phyloP scores from a whole-genome alignment of 495 filamentous ascomycete species.

The Lepidopterella palustris region DNA sequence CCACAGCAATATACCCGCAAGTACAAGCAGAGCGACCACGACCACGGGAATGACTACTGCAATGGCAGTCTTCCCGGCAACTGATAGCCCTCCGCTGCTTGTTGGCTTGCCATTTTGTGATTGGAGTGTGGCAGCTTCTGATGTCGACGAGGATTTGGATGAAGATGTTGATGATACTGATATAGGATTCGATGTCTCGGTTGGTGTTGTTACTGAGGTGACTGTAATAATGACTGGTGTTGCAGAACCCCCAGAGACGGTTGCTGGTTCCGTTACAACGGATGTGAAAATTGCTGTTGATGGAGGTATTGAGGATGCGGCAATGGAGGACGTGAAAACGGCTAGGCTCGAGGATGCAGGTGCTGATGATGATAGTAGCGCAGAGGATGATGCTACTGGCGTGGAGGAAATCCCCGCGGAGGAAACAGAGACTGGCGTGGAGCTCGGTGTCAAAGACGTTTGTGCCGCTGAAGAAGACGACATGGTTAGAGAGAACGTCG shows the following conservation, averaged over 20 bases:
- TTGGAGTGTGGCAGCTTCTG: constrained; percentile 1
- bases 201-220: constrained; percentile 10
- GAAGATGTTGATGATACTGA: not conserved
- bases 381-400: constrained; percentile 7
- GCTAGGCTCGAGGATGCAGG: constrained; percentile 8
- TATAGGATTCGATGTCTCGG: not conserved
- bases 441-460: constrained; percentile 2
- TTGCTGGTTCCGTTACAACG: constrained; percentile 24
- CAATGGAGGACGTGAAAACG: constrained; percentile 22
- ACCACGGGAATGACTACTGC: constrained; percentile 92
- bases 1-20: constrained; percentile 76
- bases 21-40: constrained; percentile 73
- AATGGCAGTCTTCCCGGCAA: constrained; percentile 71
- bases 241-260: constrained; percentile 15
- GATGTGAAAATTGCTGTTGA: constrained; percentile 33
- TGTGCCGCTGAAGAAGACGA: constrained; percentile 1
- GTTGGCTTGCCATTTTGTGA: not conserved
- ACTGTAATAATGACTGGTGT: constrained; percentile 18
- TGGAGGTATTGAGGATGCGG: constrained; percentile 29
- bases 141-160: constrained; percentile 2
- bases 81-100: constrained; percentile 43
- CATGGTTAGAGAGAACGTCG: not conserved
- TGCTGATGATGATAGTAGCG: constrained; percentile 1
- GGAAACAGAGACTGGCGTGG: constrained; percentile 6
- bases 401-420: not conserved